Percentiles rank a stretch among this genome's conserved stretches.
Evolutionary conservation across 192 early-diverging fungal genomes (phyloP).

Genomic region (Haplosporangium gracile): DNA sequence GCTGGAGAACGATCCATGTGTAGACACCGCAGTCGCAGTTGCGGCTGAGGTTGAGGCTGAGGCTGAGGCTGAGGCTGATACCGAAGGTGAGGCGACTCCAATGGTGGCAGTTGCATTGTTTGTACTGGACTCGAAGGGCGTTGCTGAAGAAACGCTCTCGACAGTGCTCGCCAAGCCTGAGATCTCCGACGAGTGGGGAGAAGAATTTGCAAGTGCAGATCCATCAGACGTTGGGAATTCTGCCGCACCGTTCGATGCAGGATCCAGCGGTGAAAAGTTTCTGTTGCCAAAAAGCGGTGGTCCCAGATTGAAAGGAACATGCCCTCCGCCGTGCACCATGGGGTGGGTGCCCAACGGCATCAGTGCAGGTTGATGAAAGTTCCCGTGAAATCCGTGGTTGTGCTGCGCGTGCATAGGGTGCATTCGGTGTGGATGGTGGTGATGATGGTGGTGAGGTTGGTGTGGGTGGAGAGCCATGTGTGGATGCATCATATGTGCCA

Average conservation of each 20-base stretch:
- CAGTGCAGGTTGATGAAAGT: slow-evolving; percentile 38
- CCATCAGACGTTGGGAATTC: slow-evolving; percentile 19
- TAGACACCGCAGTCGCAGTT: background rate
- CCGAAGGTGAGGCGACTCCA: slow-evolving; percentile 2
- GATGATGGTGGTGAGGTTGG: slow-evolving; percentile 25
- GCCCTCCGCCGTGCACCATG: slow-evolving; percentile 31
- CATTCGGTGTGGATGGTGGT: slow-evolving; percentile 25
- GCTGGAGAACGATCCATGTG: background rate
- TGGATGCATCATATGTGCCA: slow-evolving; percentile 49
- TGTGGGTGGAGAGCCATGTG: slow-evolving; percentile 49
- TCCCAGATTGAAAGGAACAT: slow-evolving; percentile 23
- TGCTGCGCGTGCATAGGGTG: slow-evolving; percentile 37
- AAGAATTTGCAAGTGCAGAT: background rate
- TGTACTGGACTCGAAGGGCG: slow-evolving; percentile 12
- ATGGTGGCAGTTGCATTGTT: slow-evolving; percentile 2
- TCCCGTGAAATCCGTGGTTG: slow-evolving; percentile 30
- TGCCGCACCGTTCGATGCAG: background rate
- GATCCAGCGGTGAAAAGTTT: slow-evolving; percentile 21
- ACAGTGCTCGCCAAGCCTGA: background rate
- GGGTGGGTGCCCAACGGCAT: slow-evolving; percentile 37
- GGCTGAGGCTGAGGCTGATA: background rate
- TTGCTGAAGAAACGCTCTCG: slow-evolving; percentile 8
- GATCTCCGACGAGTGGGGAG: background rate
- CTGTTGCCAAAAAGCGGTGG: slow-evolving; percentile 18
- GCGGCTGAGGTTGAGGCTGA: background rate